Evolutionary conservation across 2,329 filamentous ascomycete species (phyloP).

Genomic region (Blastomyces gilchristii): DNA sequence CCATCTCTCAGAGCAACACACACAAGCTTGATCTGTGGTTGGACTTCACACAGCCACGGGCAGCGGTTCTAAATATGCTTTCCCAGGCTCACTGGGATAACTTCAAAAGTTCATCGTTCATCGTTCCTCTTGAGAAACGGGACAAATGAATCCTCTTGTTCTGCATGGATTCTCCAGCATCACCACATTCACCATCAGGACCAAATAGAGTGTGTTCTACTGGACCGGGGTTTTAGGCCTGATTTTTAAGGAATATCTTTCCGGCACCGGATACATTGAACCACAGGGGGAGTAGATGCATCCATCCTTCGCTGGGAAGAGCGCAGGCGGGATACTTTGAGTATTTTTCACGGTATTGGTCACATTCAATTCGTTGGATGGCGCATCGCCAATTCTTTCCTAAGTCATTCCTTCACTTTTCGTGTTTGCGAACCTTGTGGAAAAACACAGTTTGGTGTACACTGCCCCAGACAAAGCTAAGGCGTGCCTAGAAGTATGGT

Average conservation of each 20-base stretch:
- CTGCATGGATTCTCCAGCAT: background rate
- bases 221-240: background rate
- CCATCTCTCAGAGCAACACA: background rate
- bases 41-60: background rate
- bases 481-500: background rate
- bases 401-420: no score
- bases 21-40: background rate
- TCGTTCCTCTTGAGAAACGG: background rate
- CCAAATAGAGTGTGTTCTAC: no score
- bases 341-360: background rate
- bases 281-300: no score
- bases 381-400: background rate
- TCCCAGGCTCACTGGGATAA: background rate
- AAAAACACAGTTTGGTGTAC: background rate
- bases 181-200: no score
- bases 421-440: background rate
- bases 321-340: background rate
- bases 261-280: background rate
- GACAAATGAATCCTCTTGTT: background rate
- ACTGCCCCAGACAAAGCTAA: background rate
- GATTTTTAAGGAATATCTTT: background rate
- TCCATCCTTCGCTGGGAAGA: no score
- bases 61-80: background rate
- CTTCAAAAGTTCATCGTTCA: background rate
- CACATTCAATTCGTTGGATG: background rate